Base-by-base conservation (phyloP, 2,329 filamentous ascomycete genomes). In the Paramyrothecium roridum region DNA sequence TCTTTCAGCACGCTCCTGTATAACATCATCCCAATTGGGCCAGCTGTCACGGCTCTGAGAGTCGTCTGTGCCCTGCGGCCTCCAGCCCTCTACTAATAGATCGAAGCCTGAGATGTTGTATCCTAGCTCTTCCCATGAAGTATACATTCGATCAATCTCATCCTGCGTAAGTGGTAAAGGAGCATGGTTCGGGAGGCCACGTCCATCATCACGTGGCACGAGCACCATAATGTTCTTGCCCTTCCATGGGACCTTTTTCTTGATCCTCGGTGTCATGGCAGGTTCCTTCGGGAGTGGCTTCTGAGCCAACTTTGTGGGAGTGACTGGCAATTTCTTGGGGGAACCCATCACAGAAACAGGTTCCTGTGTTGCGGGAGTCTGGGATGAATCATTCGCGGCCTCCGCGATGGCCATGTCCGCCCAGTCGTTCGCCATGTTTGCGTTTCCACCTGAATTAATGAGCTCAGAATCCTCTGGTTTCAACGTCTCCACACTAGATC, bases 221-320 rank as follows among this genome's bases (percentile, higher is more conserved):
- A 86, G 76, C 47, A 93, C 85, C 63, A 90, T 72, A 53, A 91
- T 90, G 56, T 84, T 86, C 73, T 91, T 92, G 55, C 87, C 87
- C 65, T 82, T 88, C 88, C 89, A 92, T 48, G 81, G 80, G 2
- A 93, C 78, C 72, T 87, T 90, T 69, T 89, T 92, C 73, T 82
- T 90, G 8, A 83, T 59, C 13, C 83, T 76, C n/a, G 83, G 83
- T 7, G 82, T 82, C 49, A 73, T 69, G 3, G 73, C 69, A 7
- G 72, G 66, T 23, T 74, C 73, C 52, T 73, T 74, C 1, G 73
- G 69, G 16, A 73, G 60, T 47, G 69, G 65, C 59, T 72, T 76
- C 19, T 72, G 66, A 11, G 59, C 63, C 37, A 62, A 63, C 54
- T 70, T 72, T n/a, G 63, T 66, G 3, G 74, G 74, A 1, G 75